Base-by-base conservation (phyloP, 140 eudicot genomes). In the Bidens hawaiensis region DNA sequence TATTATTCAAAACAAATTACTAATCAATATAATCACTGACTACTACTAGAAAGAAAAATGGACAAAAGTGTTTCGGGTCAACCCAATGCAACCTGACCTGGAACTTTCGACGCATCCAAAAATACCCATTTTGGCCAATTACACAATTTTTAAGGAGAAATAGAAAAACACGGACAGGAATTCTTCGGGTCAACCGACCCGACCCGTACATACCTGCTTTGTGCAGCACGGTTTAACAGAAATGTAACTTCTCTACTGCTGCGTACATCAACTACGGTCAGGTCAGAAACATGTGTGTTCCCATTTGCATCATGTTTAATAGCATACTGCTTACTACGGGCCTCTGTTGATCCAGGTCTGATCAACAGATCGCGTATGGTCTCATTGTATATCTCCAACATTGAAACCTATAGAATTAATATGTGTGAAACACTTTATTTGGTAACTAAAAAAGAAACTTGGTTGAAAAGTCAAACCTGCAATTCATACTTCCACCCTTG, bases 331-430 rank as follows among this genome's bases (percentile, higher is more conserved):
- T 87, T 91, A 61, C 22, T 16, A 13, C 74, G 82, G 22, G 50
- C 15, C n/a, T 74, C 74, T 24, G 79, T 86, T 34, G 75, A 65
- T 38, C 71, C 50, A 33, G 85, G 45, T 23, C 73, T 69, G 50
- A 89, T 63, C 68, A 94, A 56, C 47, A 94, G 78, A 72, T 94
- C 99, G 2, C 99, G 99, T 60, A 94, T 83, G 14, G 99, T 79
- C 71, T 94, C 99, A 40, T 88, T 94, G 80, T 94, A 94, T 60
- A 94, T 94, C 65, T 94, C 99, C 77, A 94, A 74, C 99, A 94
- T 94, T 13, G 97, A 88, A 14, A 94, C 99, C 99, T 93, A 46
- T 45, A 71, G 56, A 52, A 31, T 56, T n/a, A 5, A 2, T 64
- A 13, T 38, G 47, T 65, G 3, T 70, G 17, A 60, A 28, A 53